phyloP scores from a whole-genome alignment of 768 basidiomycete genomes.

The Leccinum uliginosum region DNA sequence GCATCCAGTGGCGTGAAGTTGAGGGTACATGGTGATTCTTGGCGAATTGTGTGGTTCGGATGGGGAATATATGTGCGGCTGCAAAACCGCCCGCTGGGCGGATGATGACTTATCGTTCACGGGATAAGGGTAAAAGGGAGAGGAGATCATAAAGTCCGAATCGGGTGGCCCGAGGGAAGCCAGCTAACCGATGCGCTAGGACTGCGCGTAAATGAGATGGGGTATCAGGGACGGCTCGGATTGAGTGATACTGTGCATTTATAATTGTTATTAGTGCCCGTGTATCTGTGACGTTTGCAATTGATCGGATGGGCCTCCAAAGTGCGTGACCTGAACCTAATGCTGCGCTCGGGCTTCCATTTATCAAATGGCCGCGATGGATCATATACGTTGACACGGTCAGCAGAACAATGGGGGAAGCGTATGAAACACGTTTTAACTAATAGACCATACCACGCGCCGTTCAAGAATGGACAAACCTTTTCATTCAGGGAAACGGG shows the following conservation, averaged over 20 bases:
- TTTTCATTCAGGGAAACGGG: slow-evolving; percentile 10
- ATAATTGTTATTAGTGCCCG: slow-evolving; percentile 17
- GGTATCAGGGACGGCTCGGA: slow-evolving; percentile 26
- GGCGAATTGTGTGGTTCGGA: slow-evolving; percentile 20
- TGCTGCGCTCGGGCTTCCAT: slow-evolving; percentile 31
- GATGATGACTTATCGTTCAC: slow-evolving; percentile 21
- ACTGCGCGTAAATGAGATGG: slow-evolving; percentile 14
- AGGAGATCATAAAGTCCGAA: slow-evolving; percentile 30
- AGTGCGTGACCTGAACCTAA: slow-evolving; percentile 23
- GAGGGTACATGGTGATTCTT: slow-evolving; percentile 28
- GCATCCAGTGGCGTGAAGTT: slow-evolving; percentile 15
- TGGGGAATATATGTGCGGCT: slow-evolving; percentile 31
- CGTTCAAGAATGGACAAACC: slow-evolving; percentile 24
- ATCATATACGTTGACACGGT: slow-evolving; percentile 19
- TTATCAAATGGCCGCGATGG: slow-evolving; percentile 32
- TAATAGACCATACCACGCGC: slow-evolving; percentile 11
- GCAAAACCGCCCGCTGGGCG: slow-evolving; percentile 16
- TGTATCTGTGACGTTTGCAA: slow-evolving; percentile 28
- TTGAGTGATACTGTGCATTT: slow-evolving; percentile 25
- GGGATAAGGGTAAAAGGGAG: slow-evolving; percentile 27
- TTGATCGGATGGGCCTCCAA: slow-evolving; percentile 31
- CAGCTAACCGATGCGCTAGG: slow-evolving; percentile 17
- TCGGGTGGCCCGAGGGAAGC: slow-evolving; percentile 16
- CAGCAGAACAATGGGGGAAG: slow-evolving; percentile 20
- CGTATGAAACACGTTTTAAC: slow-evolving; percentile 32